These are phyloP conservation scores for Elsinoe necatrix DNA, from an alignment of 2,329 filamentous ascomycete genomes.

Conservation along the genomic window DNA sequence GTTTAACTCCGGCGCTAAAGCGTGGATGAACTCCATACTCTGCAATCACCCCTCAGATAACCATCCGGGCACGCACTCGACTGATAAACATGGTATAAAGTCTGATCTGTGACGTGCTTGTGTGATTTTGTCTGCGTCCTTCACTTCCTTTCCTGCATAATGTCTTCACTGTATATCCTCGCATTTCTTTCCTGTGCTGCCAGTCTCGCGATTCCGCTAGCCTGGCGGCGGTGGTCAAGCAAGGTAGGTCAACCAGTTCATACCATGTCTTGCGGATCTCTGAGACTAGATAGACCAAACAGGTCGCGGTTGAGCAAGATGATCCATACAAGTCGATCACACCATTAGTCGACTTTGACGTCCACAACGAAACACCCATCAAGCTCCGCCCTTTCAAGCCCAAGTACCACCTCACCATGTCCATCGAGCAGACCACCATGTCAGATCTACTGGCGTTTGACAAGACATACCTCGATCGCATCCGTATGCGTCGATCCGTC, in stretches of 20 bases:
- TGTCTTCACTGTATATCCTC: not conserved
- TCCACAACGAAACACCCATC: conserved; percentile 43
- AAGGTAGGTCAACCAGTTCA: not conserved
- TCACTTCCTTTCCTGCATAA: not conserved
- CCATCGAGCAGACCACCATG: conserved; percentile 43
- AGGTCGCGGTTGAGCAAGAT: conserved; percentile 12
- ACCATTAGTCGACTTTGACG: conserved; percentile 44
- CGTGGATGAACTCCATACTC: not conserved
- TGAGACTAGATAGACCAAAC: conserved; percentile 5
- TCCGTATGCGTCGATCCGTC: conserved; percentile 42
- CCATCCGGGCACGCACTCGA: no score
- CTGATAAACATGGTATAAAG: conserved; percentile 1
- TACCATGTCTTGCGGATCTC: conserved; percentile 6
- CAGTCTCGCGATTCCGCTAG: not conserved
- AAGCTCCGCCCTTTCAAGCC: conserved; percentile 51
- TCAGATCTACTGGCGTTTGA: conserved; percentile 53
- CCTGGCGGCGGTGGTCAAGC: not conserved
- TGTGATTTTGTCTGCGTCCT: not conserved
- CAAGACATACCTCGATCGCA: conserved; percentile 47
- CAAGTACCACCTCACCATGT: conserved; percentile 57
- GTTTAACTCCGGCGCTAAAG: not conserved
- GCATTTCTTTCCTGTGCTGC: not conserved
- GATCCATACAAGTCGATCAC: conserved; percentile 36
- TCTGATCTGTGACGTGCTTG: not conserved
- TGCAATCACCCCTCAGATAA: conserved; percentile 7